Percentiles rank a stretch among this genome's conserved stretches.
Evolutionary conservation across 73 alveolate species (phyloP).

Genomic region (Paramecium biaurelia): DNA sequence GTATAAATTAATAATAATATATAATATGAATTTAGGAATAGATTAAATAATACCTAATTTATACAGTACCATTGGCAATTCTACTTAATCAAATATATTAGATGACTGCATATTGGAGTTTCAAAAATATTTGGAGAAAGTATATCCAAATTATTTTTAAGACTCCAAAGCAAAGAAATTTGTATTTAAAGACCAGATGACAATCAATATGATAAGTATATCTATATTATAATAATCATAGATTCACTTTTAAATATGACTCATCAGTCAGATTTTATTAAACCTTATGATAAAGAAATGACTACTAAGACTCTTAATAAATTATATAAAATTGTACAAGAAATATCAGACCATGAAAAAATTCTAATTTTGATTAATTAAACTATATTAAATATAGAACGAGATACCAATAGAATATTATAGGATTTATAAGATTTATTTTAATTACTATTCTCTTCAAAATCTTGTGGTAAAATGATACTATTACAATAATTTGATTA

Average conservation of each 20-base stretch:
- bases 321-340: not conserved
- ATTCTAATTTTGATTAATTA: not conserved
- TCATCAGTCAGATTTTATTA: not conserved
- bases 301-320: not conserved
- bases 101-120: not conserved
- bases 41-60: not conserved
- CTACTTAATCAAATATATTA: not conserved
- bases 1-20: not conserved
- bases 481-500: not conserved
- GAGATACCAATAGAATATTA: not conserved
- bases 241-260: not conserved
- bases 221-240: not conserved
- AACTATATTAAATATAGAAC: not conserved
- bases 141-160: not conserved
- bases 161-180: not conserved
- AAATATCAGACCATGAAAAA: not conserved
- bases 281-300: not conserved
- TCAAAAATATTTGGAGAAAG: not conserved
- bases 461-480: not conserved
- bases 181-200: not conserved
- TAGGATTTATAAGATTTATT: not conserved
- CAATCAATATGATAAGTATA: not conserved
- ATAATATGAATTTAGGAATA: not conserved
- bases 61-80: not conserved
- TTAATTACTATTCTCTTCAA: not conserved